A percentile compares a stretch with the other conserved stretches of the same genome.
Conservation (phyloP, 2,329 filamentous ascomycete species). For the Teratosphaeria nubilosa region DNA sequence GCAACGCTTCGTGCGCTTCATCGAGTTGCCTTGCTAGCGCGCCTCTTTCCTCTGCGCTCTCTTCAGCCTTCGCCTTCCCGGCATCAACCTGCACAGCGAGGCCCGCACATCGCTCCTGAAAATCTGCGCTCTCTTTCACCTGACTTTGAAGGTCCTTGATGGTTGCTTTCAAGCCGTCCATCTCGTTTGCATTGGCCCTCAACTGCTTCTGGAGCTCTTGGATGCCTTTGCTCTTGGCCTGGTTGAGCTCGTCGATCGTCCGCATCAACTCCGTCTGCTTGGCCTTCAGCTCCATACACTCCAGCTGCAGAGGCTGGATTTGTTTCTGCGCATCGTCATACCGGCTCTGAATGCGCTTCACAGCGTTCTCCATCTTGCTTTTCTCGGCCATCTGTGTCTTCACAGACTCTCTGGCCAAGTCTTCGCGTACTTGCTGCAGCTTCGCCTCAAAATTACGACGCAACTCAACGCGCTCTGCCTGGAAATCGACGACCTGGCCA, state of each 20-base stretch:
- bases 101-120: background rate
- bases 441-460: conserved; percentile 3
- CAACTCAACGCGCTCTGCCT: conserved; percentile 2
- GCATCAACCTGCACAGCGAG: conserved; percentile 1
- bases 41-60: conserved; percentile 1
- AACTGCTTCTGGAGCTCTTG: background rate
- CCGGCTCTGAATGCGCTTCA: conserved; percentile 5
- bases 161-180: background rate
- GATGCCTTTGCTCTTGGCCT: background rate
- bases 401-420: conserved; percentile 1
- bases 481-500: background rate
- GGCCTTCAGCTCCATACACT: background rate
- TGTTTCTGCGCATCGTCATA: conserved; percentile 3
- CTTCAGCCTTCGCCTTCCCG: background rate
- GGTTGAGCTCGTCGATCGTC: background rate
- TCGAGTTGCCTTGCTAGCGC: conserved; percentile 2
- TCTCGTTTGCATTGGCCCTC: background rate
- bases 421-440: conserved; percentile 3
- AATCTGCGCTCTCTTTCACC: background rate
- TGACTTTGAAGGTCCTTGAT: background rate
- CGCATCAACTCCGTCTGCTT: background rate
- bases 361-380: conserved; percentile 7
- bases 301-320: conserved; percentile 1
- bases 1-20: conserved; percentile 1
- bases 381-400: background rate